These are phyloP conservation scores for Macrolepiota fuliginosa DNA, from an alignment of 768 basidiomycete genomes.

Conservation along the genomic window DNA sequence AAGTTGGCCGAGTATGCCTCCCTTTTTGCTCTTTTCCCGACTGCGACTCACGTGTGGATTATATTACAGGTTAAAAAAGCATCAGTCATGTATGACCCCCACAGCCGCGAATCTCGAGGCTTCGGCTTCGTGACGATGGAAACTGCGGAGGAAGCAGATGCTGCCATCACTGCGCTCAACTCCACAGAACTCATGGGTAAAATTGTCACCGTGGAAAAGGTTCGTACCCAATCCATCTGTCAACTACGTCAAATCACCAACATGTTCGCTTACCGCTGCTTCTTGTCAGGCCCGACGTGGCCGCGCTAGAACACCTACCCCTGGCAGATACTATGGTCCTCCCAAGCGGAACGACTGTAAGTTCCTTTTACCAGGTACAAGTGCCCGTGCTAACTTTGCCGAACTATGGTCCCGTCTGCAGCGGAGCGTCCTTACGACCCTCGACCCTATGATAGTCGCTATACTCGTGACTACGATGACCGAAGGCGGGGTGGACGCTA, in stretches of 20 bases:
- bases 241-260: neutral
- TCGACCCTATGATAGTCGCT: slow-evolving; percentile 87
- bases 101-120: slow-evolving; percentile 62
- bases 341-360: slow-evolving; percentile 75
- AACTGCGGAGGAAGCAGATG: slow-evolving; percentile 84
- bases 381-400: neutral
- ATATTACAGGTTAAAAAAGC: slow-evolving; percentile 64
- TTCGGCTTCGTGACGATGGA: slow-evolving; percentile 83
- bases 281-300: slow-evolving; percentile 75
- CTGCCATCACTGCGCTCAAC: slow-evolving; percentile 82
- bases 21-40: slow-evolving; percentile 6
- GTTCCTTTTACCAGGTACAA: slow-evolving; percentile 16
- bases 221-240: slow-evolving; percentile 23
- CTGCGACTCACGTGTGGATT: neutral
- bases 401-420: slow-evolving; percentile 22
- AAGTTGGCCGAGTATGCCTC: slow-evolving; percentile 56
- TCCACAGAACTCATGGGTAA: slow-evolving; percentile 87
- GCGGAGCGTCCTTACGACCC: slow-evolving; percentile 91
- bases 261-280: slow-evolving; percentile 2
- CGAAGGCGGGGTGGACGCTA: slow-evolving; percentile 46
- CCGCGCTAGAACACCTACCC: slow-evolving; percentile 89
- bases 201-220: slow-evolving; percentile 86
- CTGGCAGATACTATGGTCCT: slow-evolving; percentile 92
- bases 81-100: slow-evolving; percentile 71
- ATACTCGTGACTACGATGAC: slow-evolving; percentile 63